phyloP scores from a whole-genome alignment of 2,329 filamentous ascomycete species.

The Ilyonectria destructans region DNA sequence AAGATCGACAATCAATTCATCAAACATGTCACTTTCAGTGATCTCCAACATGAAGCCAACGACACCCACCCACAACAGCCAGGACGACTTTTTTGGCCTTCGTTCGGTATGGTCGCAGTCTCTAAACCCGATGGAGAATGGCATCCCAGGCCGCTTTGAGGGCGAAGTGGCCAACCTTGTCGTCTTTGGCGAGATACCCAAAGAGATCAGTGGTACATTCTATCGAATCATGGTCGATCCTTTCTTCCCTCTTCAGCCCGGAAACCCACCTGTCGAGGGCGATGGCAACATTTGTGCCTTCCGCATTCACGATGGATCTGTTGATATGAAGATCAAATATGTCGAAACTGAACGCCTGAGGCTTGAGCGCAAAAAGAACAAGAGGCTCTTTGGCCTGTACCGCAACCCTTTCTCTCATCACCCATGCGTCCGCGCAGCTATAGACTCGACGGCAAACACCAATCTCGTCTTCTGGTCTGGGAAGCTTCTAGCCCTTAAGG shows the following conservation, averaged over 20 bases:
- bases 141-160: background rate
- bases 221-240: constrained; percentile 2
- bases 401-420: constrained; percentile 21
- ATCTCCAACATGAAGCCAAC: no score
- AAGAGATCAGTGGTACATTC: background rate
- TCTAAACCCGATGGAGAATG: no score
- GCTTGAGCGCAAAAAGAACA: constrained; percentile 10
- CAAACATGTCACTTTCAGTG: no score
- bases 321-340: constrained; percentile 20
- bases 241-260: background rate
- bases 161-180: constrained; percentile 5
- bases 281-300: constrained; percentile 26
- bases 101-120: no score
- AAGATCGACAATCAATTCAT: no score
- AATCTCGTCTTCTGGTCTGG: constrained; percentile 17
- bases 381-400: constrained; percentile 22
- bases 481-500: constrained; percentile 18
- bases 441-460: no score
- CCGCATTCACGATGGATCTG: constrained; percentile 19
- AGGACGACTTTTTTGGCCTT: no score
- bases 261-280: constrained; percentile 11
- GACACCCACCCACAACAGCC: no score
- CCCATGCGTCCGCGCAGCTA: constrained; percentile 18
- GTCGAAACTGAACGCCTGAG: constrained; percentile 15
- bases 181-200: background rate